Conservation (phyloP, 176 grass and related monocot species). For the Oryza longistaminata region DNA sequence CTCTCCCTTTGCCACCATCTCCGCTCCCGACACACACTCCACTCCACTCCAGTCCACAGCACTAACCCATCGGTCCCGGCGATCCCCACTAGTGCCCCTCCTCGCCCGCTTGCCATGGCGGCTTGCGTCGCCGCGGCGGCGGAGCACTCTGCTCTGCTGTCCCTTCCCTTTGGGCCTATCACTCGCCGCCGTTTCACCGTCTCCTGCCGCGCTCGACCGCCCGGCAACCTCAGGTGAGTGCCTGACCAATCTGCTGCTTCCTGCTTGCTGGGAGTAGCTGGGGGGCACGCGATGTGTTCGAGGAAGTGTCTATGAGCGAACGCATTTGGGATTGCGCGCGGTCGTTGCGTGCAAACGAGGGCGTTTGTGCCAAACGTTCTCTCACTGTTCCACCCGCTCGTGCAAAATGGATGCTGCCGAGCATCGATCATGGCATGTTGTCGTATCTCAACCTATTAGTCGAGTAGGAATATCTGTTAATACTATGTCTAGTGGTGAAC, state of each 20-base stretch:
- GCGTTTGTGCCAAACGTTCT: background rate
- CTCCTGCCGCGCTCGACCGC: slow-evolving; percentile 40
- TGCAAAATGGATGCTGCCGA: background rate
- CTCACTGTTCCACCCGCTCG: background rate
- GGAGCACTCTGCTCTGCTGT: background rate
- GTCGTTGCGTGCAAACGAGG: background rate
- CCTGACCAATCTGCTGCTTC: background rate
- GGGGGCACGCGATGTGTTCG: background rate
- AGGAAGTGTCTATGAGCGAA: background rate
- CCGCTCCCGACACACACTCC: background rate
- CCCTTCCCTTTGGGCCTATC: background rate
- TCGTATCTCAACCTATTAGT: background rate
- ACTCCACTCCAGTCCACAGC: background rate
- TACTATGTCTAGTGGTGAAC: background rate
- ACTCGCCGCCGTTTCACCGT: slow-evolving; percentile 18
- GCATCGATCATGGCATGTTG: background rate
- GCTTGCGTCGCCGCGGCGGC: background rate
- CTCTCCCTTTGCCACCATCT: background rate
- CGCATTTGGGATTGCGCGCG: background rate
- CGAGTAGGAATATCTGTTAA: background rate
- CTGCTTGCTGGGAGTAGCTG: background rate
- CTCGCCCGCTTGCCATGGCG: background rate
- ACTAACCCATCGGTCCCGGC: background rate
- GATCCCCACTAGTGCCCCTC: background rate
- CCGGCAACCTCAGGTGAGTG: slow-evolving; percentile 46